Percentiles rank a stretch among this genome's conserved stretches.
These are phyloP conservation scores for Boeremia lycopersici DNA, from an alignment of 2,329 filamentous ascomycete species.

Conservation along the genomic window DNA sequence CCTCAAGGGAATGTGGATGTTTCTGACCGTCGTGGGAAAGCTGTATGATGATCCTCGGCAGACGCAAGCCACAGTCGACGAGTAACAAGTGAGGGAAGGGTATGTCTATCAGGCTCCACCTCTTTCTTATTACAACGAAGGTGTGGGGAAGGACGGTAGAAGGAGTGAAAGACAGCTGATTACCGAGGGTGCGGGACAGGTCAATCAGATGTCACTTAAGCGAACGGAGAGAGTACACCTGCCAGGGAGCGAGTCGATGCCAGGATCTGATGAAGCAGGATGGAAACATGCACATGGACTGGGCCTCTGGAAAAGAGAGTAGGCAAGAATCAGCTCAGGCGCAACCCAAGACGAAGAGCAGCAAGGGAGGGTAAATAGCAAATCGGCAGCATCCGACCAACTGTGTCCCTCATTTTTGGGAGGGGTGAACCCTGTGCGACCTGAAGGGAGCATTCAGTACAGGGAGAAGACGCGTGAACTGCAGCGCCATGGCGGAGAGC, in stretches of 20 bases:
- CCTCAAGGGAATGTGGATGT: neutral
- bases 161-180: conserved; percentile 25
- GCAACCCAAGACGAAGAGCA: conserved; percentile 24
- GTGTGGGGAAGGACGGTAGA: conserved; percentile 29
- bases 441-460: conserved; percentile 30
- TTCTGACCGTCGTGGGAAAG: neutral
- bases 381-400: conserved; percentile 29
- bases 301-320: conserved; percentile 25
- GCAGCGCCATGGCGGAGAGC: conserved; percentile 28
- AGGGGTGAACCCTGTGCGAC: conserved; percentile 36
- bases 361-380: conserved; percentile 41
- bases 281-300: conserved; percentile 28
- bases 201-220: conserved; percentile 39
- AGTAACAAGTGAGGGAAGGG: conserved; percentile 8
- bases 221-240: conserved; percentile 32
- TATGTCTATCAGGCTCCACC: conserved; percentile 31
- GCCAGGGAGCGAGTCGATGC: conserved; percentile 26
- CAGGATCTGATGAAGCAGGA: conserved; percentile 29
- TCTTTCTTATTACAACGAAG: conserved; percentile 34
- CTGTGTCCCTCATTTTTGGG: conserved; percentile 28
- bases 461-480: conserved; percentile 33
- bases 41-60: neutral
- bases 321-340: conserved; percentile 37
- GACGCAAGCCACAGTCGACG: conserved; percentile 10
- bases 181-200: conserved; percentile 31